Base-by-base conservation (phyloP, 2,329 filamentous ascomycete species). In the Trichoderma sp. region DNA sequence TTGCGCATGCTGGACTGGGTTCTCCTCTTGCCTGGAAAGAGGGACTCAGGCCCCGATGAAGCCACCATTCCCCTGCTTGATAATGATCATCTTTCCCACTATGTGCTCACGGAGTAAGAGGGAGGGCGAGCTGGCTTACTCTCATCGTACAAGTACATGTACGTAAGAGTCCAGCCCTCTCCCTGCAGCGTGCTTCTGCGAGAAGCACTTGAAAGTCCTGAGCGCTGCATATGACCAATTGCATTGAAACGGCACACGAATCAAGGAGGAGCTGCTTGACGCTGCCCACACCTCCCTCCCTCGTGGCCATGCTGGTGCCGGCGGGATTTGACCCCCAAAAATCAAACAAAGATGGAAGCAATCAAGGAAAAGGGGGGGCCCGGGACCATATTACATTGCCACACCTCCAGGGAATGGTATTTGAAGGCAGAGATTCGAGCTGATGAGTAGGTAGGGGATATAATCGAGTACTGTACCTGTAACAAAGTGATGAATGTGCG, bases 141-240 rank as follows among this genome's bases (percentile, higher is more conserved):
- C 10, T 14, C 10, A 39, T 39, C 34, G 34, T 39, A 39, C 10
- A 39, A 14, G 10, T 14, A 14, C 34, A 39, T 39, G 34, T 14
- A 30, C 41, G 24, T 21, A 43, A 50, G 17, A 10, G 21, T 51
- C 52, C 24, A 34, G 43, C 21, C 24, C 24, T 51, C 58, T 43
- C 45, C 47, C 58, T 61, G 58, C 34, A 26, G 30, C 28, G 15
- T 30, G 7, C 4, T 30, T 28, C 15, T 41, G 58, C 15, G 15
- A 17, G 24, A n/a, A 19, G 30, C 28, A 34, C 21, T 55, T 41
- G 30, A 21, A n/a, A 43, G 30, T 44, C 41, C 17, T 48, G 56
- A 39, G 57, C n/a, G 47, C 58, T 61, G 59, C 59, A 54, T 52
- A 54, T 62, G 59, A 54, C 48, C 24, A 52, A 26, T 62, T 54